A percentile compares a stretch with the other conserved stretches of the same genome.
These are phyloP conservation scores for Stentor roeselii DNA, from an alignment of 73 alveolate genomes.

Conservation along the genomic window DNA sequence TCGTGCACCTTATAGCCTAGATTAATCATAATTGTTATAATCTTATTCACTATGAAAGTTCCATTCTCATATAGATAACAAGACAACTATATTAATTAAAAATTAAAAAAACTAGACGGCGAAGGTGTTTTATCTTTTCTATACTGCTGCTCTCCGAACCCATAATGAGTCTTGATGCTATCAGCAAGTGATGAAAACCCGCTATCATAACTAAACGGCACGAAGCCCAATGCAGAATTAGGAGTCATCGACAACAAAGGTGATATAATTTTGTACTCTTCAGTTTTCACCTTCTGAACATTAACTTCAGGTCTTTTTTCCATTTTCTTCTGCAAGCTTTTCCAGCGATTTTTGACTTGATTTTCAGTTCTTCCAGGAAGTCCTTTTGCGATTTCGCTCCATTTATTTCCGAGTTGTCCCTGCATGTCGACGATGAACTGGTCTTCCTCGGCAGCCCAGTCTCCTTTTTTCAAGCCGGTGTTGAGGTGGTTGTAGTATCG, in stretches of 20 bases:
- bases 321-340: not conserved
- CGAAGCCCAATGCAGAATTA: not conserved
- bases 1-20: not conserved
- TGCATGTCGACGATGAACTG: conserved; percentile 59
- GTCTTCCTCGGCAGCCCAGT: conserved; percentile 80
- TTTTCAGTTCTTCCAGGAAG: conserved; percentile 84
- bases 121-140: not conserved
- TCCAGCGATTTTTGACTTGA: conserved; percentile 74
- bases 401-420: conserved; percentile 72
- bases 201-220: not conserved
- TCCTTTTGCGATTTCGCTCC: conserved; percentile 71
- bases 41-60: too few relatives aligned
- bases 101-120: not conserved
- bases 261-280: not conserved
- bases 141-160: not conserved
- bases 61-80: too few relatives aligned
- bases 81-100: too few relatives aligned
- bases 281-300: not conserved
- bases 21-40: too few relatives aligned
- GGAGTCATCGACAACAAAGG: conserved; percentile 14
- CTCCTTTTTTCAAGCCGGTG: conserved; percentile 67
- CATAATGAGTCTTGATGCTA: not conserved
- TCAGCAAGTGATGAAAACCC: conserved; percentile 23
- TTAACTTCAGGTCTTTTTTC: conserved; percentile 13
- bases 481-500: conserved; percentile 79